These are phyloP conservation scores for Pichia insulana DNA, from an alignment of 805 yeast species.

Conservation along the genomic window DNA sequence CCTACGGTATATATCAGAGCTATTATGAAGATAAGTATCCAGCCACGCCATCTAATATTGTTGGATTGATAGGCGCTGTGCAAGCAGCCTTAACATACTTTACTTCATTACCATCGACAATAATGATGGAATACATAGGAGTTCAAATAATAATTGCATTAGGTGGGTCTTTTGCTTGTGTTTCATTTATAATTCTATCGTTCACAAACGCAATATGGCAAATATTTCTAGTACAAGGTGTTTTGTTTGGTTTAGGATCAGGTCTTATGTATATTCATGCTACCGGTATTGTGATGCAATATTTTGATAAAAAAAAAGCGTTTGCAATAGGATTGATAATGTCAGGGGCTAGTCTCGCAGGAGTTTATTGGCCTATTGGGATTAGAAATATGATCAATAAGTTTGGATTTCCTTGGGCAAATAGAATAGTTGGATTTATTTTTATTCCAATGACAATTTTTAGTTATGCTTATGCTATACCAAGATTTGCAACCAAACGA, in stretches of 20 bases:
- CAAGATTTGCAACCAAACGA: conserved; percentile 25
- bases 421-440: conserved; percentile 36
- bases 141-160: conserved; percentile 32
- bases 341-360: conserved; percentile 44
- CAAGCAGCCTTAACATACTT: conserved; percentile 38
- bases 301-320: conserved; percentile 55
- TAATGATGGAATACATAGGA: conserved; percentile 32
- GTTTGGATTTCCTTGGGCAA: conserved; percentile 40
- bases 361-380: conserved; percentile 40
- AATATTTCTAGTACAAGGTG: conserved; percentile 58
- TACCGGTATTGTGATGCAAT: conserved; percentile 51
- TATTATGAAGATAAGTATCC: conserved; percentile 37
- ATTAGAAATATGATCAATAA: conserved; percentile 34
- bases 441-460: conserved; percentile 26
- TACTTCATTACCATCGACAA: conserved; percentile 41
- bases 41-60: conserved; percentile 36
- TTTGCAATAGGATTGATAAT: conserved; percentile 38
- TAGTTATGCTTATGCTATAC: conserved; percentile 21
- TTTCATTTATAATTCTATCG: conserved; percentile 48
- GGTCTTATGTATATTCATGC: conserved; percentile 53
- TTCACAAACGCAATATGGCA: conserved; percentile 55
- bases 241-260: conserved; percentile 49
- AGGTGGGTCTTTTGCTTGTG: conserved; percentile 38
- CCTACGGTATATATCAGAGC: conserved; percentile 49
- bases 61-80: conserved; percentile 47